Evolutionary conservation across 306 rosid species (phyloP), one percentile per base, ranked within the genome.

Genomic region (Spatholobus suberectus): DNA sequence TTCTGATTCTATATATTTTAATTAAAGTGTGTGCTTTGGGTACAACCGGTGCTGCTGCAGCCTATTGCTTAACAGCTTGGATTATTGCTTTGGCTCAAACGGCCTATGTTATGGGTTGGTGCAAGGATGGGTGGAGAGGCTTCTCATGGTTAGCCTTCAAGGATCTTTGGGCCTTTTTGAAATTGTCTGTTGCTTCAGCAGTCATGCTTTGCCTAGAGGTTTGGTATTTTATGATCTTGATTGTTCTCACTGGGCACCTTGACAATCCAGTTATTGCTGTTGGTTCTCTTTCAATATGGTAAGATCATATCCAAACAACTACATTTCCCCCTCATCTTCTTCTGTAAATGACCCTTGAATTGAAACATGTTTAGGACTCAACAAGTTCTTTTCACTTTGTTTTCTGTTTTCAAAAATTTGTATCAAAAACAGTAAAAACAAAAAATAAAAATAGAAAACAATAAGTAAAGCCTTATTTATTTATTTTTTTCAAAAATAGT

Each of bases 271-370:
- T 96, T 8, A 92, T 96, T 81, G 97, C 99, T 10, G 94, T 96
- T 75, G 99, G 99, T 29, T 96, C 99, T 3, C 98, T 96, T 75
- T 94, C 99, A 14, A 96, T 96, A 26, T 94, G 99, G 99, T 96
- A 73, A 90, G 79, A 2, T 21, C 21, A 80, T 62, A 34, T n/a
- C 34, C 37, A 37, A 14, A 17, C 18, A 6, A 6, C 40, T 40
- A 24, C 40, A 49, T 26, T 70, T 20, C 10, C 41, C 9, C 10
- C 34, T 37, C 40, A n/a, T 40, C 20, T 17, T 70, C 27, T 37
- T 37, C 32, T 17, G 35, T 66, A 11, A n/a, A 21, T 27, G 2
- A 47, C 8, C 38, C 66, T 47, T 35, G 15, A 73, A 37, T 10
- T 68, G 17, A 26, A 67, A 23, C 32, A 37, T 35, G 7, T 35